Evolutionary conservation across 169 alveolate genomes (phyloP), one percentile per base, ranked within the genome.

Genomic region (Plasmodium yoelii): DNA sequence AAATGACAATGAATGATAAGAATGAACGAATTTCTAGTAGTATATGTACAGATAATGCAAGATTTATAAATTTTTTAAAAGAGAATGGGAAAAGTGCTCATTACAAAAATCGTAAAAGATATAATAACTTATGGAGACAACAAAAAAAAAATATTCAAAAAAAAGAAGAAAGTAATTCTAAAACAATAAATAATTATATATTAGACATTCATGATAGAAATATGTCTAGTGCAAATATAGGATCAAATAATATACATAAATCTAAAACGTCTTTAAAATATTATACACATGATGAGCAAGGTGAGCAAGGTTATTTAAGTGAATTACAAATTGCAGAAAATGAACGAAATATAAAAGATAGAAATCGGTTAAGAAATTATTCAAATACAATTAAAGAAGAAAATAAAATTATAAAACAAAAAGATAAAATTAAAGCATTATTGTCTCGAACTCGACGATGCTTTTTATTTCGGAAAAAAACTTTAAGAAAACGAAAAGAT

Each of bases 11-110:
- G 22, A 55, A 59, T 56, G 90, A 82, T 53, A 65, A 82, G 13
- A 49, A 82, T 18, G 55, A 67, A 47, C 57, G 71, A 13, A 57
- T 46, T 5, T 19, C 68, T 39, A 82, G 90, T n/a, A 82, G 90
- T 15, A 68, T 82, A 49, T 82, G 90, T 15, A 82, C 90, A 49
- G 90, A 82, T 56, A 82, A 82, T 82, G 84, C 70, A 39, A 53
- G 22, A 12, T 82, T 82, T 82, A 55, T 82, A 55, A 65, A 56
- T 56, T 82, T 67, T 19, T 18, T 82, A 67, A 65, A 67, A 53
- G 90, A 82, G 39, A 22, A 65, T 67, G 90, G 68, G 55, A 65
- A 68, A 46, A 46, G 55, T 34, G 24, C 84, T 3, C 44, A 67
- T 44, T 67, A 13, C 56, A 82, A 82, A 46, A 82, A 82, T 82